Evolutionary conservation across 345 rosid genomes (phyloP), one percentile per base, ranked within the genome.

Genomic region (Populus davidiana): DNA sequence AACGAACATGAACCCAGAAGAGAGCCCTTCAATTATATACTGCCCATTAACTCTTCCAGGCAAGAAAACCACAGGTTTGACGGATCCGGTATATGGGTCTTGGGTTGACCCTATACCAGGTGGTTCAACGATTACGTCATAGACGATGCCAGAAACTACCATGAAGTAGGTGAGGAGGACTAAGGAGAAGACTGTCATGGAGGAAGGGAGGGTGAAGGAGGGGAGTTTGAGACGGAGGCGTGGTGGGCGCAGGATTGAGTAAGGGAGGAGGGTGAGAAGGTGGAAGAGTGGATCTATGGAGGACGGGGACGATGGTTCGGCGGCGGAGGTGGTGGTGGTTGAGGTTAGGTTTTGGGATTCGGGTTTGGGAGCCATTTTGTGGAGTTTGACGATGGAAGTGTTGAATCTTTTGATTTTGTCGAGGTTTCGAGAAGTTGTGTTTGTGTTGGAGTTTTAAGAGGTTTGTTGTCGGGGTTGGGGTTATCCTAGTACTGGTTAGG

Each of bases 21-120:
- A 95, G 63, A 94, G 93, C 6, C 98, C 99, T 84, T 95, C 99
- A 13, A 95, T 95, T 82, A 95, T 95, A 89, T 95, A 95, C 88
- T 95, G 99, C 5, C 98, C 98, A 59, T 91, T 95, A 77, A 93
- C 99, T 38, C 98, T 86, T 49, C 99, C 99, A 13, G 94, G 85
- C 67, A 93, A 83, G 88, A 95, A 95, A 75, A 95, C 99, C 18
- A 95, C 90, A 8, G 99, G 99, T 9, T 97, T 89, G 68, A 95
- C 88, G 18, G 99, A 49, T 6, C 99, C 99, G 77, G 98, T 93
- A 49, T 31, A 72, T 1, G 96, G 99, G 36, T 95, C 99, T 85
- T 95, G 99, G 2, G 84, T 84, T 65, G 99, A 95, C 23, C 99
- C 98, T 86, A 95, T 95, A 59, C 99, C 99, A 0, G 99, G 98